Evolutionary conservation across 225 moss, liverwort and hornwort genomes (phyloP).

Genomic region (Physcomitrellopsis africana): DNA sequence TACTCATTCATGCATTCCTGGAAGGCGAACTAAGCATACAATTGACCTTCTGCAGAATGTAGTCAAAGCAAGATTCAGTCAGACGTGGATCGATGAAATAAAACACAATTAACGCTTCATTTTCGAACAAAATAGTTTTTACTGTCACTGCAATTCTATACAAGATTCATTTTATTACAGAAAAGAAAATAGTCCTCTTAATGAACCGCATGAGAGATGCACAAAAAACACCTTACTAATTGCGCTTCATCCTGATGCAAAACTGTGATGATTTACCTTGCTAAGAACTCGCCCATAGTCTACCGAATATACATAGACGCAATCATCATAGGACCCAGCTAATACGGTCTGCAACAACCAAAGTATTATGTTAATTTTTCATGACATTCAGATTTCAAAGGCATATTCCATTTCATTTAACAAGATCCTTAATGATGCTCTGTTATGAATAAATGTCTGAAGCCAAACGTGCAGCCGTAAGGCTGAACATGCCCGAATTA

Average conservation of each 20-base stretch:
- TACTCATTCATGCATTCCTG: slow-evolving; percentile 15
- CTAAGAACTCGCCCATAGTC: slow-evolving; percentile 95
- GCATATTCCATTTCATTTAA: slow-evolving; percentile 11
- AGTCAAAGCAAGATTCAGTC: background rate
- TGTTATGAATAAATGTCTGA: background rate
- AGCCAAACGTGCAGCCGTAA: background rate
- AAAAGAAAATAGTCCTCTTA: no score
- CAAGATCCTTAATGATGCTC: slow-evolving; percentile 14
- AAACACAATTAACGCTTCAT: slow-evolving; percentile 6
- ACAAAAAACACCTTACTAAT: no score
- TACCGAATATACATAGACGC: slow-evolving; percentile 89
- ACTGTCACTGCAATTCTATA: background rate
- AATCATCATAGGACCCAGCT: slow-evolving; percentile 93
- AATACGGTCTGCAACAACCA: slow-evolving; percentile 72
- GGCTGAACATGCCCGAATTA: background rate
- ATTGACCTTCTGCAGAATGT: slow-evolving; percentile 19
- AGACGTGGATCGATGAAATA: slow-evolving; percentile 2
- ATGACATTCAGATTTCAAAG: no score
- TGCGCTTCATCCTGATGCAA: background rate
- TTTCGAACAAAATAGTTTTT: background rate
- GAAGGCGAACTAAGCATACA: slow-evolving; percentile 4
- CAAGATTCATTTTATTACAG: slow-evolving; percentile 10
- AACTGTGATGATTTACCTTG: slow-evolving; percentile 61
- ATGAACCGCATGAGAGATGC: no score
- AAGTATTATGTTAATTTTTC: slow-evolving; percentile 21